Base-by-base conservation (phyloP, 805 yeast species). In the Trichomonascus vanleenenianus region DNA sequence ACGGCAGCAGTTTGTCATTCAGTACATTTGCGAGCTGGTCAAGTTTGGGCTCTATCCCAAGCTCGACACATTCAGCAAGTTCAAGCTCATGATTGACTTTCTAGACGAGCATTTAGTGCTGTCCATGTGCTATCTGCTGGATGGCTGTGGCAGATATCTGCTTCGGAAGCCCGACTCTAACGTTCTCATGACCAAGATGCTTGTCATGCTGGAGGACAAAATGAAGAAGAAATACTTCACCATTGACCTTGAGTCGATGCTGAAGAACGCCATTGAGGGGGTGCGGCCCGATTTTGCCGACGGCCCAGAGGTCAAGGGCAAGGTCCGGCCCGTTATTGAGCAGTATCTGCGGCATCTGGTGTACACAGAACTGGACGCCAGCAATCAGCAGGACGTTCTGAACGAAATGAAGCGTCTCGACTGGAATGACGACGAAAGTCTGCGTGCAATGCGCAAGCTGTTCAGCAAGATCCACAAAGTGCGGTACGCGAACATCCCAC, bases 41-140 rank as follows among this genome's bases (percentile, higher is more conserved):
- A 86, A 85, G 58, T 88, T 88, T 60, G 78, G 75, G 53, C 61
- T 87, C 49, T 69, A 87, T 12, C 91, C 95, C 0, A 66, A 71
- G n/a, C 81, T 79, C 60, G 71, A 81, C 47, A 68, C 81, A 10
- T 83, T 86, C 58, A 89, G 87, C 61, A 83, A 82, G 57, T 72
- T 88, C 40, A 71, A 86, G 54, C 64, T 72, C 1, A 64, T 85
- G 52, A 74, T 83, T 1, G 56, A 77, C 45, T 73, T 74, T 43
- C 55, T 78, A 31, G 68, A 73, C 4, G 68, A 72, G 0, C 73
- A 74, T 49, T 85, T 83, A 58, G 73, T 85, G 47, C 95, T 84
- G 54, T 74, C 81, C 6, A 63, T 88, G 46, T 70, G 78, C 8
- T 72, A 81, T n/a, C 65, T 86, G 37, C 81, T 86, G 56, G 95